Evolutionary conservation across 768 basidiomycete genomes (phyloP), one percentile per base, ranked within the genome.

Genomic region (Podaxis sp.): DNA sequence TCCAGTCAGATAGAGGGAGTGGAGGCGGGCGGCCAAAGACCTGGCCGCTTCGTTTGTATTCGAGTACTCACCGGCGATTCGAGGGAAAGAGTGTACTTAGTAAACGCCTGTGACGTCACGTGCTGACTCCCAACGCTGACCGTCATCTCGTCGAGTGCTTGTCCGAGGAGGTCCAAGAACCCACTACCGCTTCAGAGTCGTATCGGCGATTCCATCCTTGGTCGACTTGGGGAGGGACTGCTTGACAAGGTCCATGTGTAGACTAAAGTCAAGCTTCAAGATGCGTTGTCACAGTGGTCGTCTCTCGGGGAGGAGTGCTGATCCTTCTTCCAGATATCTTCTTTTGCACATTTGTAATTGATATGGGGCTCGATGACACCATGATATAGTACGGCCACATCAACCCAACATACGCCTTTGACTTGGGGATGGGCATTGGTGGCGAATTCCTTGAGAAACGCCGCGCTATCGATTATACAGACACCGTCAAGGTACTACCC

Each of bases 381-480:
- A 2, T 22, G 11, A 20, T 26, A 20, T n/a, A 80, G 78, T 81
- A 82, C 64, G 80, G 76, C 15, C 81, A 82, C 56, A 80, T 80
- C 2, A 82, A 82, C 71, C 80, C 80, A 17, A 82, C 80, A 0
- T 77, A 77, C 62, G 80, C 80, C 1, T 73, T 80, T 15, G 80
- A 80, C 22, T 81, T 80, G 66, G 72, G 81, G 41, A 82, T n/a
- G n/a, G n/a, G n/a, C n/a, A n/a, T n/a, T n/a, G n/a, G n/a, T n/a
- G n/a, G n/a, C n/a, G n/a, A n/a, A n/a, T n/a, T n/a, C 81, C 63
- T 66, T 82, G 66, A 71, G 81, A 37, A 81, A 81, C 60, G 80
- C 81, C 6, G 81, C 81, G 65, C 68, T 81, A 54, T 80, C 79
- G 5, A 80, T 82, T 52, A 82, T 81, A 80, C 80, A 81, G 63